Evolutionary conservation across 139 green algal genomes (phyloP).

Genomic region (Chlorella sp.): DNA sequence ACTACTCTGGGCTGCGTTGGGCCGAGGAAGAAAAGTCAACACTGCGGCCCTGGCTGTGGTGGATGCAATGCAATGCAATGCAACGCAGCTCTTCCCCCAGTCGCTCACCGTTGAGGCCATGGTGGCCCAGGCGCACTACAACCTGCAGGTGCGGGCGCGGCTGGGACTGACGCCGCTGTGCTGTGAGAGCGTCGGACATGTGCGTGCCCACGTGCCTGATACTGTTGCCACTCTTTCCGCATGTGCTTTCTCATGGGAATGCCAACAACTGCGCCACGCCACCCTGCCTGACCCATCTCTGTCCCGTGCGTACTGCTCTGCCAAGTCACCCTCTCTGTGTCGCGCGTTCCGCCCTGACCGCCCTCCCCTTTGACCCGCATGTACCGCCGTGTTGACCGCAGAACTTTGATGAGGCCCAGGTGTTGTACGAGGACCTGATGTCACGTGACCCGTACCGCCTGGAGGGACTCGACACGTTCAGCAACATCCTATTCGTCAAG

Average conservation of each 20-base stretch:
- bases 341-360: neutral
- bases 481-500: slow-evolving; percentile 95
- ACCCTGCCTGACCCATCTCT: too few species aligned
- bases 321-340: too few species aligned
- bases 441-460: slow-evolving; percentile 73
- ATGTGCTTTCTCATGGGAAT: slow-evolving; percentile 10
- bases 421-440: slow-evolving; percentile 83
- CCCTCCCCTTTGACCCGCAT: slow-evolving; percentile 22
- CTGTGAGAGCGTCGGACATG: neutral
- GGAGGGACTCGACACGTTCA: slow-evolving; percentile 90
- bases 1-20: neutral
- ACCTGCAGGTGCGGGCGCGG: slow-evolving; percentile 35
- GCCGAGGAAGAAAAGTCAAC: neutral
- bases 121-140: slow-evolving; percentile 87
- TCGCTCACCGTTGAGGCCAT: slow-evolving; percentile 56
- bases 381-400: too few species aligned
- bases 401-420: slow-evolving; percentile 84
- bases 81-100: slow-evolving; percentile 52
- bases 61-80: neutral
- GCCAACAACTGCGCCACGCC: too few species aligned
- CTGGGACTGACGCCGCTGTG: neutral
- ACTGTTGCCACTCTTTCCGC: neutral
- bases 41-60: neutral
- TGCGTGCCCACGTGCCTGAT: neutral
- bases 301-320: too few species aligned